Conservation (phyloP, 345 rosid species). For the Orychophragmus violaceus region DNA sequence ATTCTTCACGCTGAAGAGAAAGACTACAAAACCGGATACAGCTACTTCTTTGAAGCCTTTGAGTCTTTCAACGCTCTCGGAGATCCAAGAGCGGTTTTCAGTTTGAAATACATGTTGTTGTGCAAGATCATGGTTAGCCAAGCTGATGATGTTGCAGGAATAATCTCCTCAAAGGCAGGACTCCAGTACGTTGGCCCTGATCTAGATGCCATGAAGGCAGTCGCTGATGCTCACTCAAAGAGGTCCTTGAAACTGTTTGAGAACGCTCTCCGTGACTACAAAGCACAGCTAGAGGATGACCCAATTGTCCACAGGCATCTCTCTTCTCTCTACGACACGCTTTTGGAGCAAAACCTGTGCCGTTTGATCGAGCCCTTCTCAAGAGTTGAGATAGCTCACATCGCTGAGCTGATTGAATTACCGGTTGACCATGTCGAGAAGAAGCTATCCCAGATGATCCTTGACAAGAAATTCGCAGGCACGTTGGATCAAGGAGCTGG, state of each 20-base stretch:
- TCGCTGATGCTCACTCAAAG: conserved; percentile 90
- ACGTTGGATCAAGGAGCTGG: conserved; percentile 97
- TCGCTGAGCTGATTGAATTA: conserved; percentile 70
- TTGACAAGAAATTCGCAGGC: conserved; percentile 94
- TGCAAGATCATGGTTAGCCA: conserved; percentile 98
- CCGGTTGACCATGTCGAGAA: conserved; percentile 81
- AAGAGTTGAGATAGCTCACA: conserved; percentile 78
- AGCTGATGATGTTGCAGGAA: conserved; percentile 90
- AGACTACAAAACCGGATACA: conserved; percentile 93
- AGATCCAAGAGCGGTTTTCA: conserved; percentile 79
- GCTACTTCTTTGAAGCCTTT: conserved; percentile 93
- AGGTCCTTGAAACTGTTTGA: conserved; percentile 82
- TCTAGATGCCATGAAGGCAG: conserved; percentile 94
- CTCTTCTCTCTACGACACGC: conserved; percentile 80
- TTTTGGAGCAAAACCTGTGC: conserved; percentile 87
- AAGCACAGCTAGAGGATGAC: conserved; percentile 84
- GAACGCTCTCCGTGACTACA: conserved; percentile 71
- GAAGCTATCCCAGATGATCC: conserved; percentile 91
- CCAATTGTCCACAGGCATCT: conserved; percentile 96
- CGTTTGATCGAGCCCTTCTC: conserved; percentile 94
- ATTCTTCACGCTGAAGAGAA: conserved; percentile 98
- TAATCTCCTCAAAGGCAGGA: conserved; percentile 92
- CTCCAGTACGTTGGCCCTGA: conserved; percentile 78
- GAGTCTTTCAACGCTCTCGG: conserved; percentile 93
- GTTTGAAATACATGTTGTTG: conserved; percentile 85